Evolutionary conservation across 2,329 filamentous ascomycete genomes (phyloP), one percentile per base, ranked within the genome.

Genomic region (Scedosporium dehoogii): DNA sequence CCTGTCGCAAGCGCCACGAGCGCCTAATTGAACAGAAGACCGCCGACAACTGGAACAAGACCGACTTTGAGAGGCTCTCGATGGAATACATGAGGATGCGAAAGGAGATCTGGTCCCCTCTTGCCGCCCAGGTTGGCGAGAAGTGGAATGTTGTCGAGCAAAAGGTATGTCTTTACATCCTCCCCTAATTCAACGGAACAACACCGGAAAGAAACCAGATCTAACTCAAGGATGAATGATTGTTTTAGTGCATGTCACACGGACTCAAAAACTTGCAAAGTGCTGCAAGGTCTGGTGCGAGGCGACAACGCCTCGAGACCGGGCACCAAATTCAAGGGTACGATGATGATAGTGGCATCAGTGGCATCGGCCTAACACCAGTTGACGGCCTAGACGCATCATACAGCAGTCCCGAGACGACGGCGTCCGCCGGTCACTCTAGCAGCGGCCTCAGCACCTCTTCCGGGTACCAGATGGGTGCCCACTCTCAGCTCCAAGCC

Each of bases 1-100:
- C 92, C 18, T 96, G 91, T 75, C 89, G 91, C 66, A 96, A 96
- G 77, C 85, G 91, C 62, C 91, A 96, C 69, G 91, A 96, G 75
- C 83, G 91, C 48, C 77, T 96, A 67, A 87, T 93, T 80, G 89
- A 93, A 75, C 85, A 87, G 67, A 82, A 81, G 71, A 85, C 86
- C 63, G 84, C 86, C 58, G 87, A 91, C 68, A 88, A 92, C 69
- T 94, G 90, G 87, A 89, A 93, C 69, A 83, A 83, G 21, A 79
- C 86, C 67, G 90, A 90, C 76, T 79, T 92, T 25, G 89, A 93
- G 71, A 79, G 81, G 9, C 78, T 96, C 48, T 89, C 90, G 44
- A 84, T 84, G 71, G 87, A 89, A 71, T 96, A 96, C 75, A 90
- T 91, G 83, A 81, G 81, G 65, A 83, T 89, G 76, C 83, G 92